phyloP scores from a whole-genome alignment of 345 rosid genomes.

The Euphorbia tirucalli region DNA sequence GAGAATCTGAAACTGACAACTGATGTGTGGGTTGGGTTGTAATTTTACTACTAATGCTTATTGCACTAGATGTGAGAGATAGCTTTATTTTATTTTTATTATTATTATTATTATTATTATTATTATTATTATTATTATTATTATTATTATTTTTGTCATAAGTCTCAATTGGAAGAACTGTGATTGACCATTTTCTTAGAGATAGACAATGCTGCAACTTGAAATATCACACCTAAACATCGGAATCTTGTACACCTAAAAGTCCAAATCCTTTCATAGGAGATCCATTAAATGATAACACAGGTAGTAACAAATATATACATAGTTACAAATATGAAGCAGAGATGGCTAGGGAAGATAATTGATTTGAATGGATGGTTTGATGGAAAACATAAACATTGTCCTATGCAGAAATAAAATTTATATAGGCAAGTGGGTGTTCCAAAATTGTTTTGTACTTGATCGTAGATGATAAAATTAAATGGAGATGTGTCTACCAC shows the following conservation, averaged over 20 bases:
- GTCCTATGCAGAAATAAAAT: constrained; percentile 16
- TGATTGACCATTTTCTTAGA: too few species aligned
- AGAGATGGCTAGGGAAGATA: background rate
- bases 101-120: too few species aligned
- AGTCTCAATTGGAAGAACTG: too few species aligned
- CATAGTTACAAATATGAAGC: too few species aligned
- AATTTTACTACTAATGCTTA: too few species aligned
- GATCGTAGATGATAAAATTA: background rate
- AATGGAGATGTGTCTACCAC: constrained; percentile 10
- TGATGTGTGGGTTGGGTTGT: too few species aligned
- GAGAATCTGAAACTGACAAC: too few species aligned
- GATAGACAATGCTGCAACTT: too few species aligned
- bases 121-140: too few species aligned
- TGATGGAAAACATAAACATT: constrained; percentile 8
- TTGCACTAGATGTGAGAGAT: too few species aligned
- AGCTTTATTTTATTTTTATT: too few species aligned
- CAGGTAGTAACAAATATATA: background rate
- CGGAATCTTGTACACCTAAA: background rate
- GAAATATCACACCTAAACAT: background rate
- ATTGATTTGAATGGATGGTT: background rate
- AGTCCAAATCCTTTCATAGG: background rate
- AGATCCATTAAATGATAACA: background rate
- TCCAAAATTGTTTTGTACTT: background rate
- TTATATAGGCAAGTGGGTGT: constrained; percentile 11
- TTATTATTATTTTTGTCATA: too few species aligned